Percentiles rank a stretch among this genome's conserved stretches.
Evolutionary conservation across 192 early-diverging fungal species (phyloP).

Genomic region (Coemansia sp.): DNA sequence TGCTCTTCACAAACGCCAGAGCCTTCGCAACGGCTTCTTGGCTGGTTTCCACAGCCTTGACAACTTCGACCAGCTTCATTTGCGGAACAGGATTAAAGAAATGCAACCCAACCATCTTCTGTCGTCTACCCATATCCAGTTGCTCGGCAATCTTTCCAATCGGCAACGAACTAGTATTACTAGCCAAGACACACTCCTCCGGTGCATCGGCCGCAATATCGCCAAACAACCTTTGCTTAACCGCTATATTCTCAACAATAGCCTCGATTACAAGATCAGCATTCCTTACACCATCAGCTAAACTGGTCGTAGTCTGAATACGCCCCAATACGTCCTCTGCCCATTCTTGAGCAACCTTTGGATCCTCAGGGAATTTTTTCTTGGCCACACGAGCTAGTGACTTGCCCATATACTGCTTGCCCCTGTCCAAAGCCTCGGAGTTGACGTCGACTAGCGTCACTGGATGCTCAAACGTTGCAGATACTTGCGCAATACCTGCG

Average conservation of each 20-base stretch:
- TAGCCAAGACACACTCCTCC: constrained; percentile 74
- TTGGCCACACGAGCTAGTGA: constrained; percentile 88
- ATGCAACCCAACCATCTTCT: constrained; percentile 82
- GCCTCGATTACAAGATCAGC: constrained; percentile 93
- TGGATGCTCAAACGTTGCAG: constrained; percentile 74
- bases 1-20: constrained; percentile 66
- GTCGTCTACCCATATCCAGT: constrained; percentile 54
- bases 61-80: constrained; percentile 97
- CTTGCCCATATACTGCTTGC: constrained; percentile 78
- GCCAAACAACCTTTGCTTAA: constrained; percentile 83
- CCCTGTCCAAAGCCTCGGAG: constrained; percentile 71
- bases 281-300: constrained; percentile 59
- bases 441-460: constrained; percentile 89
- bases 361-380: constrained; percentile 81
- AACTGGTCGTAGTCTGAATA: constrained; percentile 69
- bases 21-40: constrained; percentile 67
- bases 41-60: constrained; percentile 67
- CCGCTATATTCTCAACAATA: constrained; percentile 89
- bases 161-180: constrained; percentile 91
- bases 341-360: constrained; percentile 61
- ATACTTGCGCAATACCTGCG: constrained; percentile 86
- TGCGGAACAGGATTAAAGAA: constrained; percentile 99
- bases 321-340: constrained; percentile 72
- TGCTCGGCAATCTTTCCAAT: constrained; percentile 80
- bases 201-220: constrained; percentile 74